Base-by-base conservation (phyloP, 1,139 yeast species). In the Waltiozyma solani region DNA sequence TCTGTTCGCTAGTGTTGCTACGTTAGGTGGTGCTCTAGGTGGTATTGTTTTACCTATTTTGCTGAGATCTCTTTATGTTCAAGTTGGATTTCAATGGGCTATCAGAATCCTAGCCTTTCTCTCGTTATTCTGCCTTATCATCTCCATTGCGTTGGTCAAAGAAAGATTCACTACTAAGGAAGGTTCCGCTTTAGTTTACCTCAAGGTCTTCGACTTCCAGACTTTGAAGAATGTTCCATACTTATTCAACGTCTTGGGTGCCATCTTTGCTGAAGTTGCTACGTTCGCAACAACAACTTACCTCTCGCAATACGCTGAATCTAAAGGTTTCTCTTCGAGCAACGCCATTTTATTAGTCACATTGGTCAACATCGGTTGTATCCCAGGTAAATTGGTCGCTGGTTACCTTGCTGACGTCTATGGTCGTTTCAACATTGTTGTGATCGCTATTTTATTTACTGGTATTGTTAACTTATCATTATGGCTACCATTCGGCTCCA, bases 1-100 rank as follows among this genome's bases (percentile, higher is more conserved):
- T 2, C 56, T 71, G 43, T 85, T 85, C 15, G 53, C 73, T 34
- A 76, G 83, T 1, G 52, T 77, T 7, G 81, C 81, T 0, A 69
- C 79, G 5, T 71, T 73, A 48, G 85, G 87, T n/a, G 86, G 87
- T 0, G 67, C 78, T 23, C 53, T 78, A 6, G 89, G 89, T 19
- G 84, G 85, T 35, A 69, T 78, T 24, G 59, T 76, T 1, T 75
- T 77, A 52, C 80, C 87, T 2, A 57, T 79, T 17, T 65, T 77
- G 69, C 62, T 79, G 42, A 67, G 79, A 48, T 59, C 63, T 33
- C 58, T 79, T 26, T 77, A 69, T 50, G 62, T 54, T 1, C 46
- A 54, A 26, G 63, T 73, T 20, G 85, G 85, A 0, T 79, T 64
- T 50, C 60, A 60, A 21, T 76, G 82, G 77, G 75, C 82, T 1